Percentiles rank a stretch among this genome's conserved stretches.
Evolutionary conservation across 441 rosid species (phyloP).

Genomic region (Viola pubescens): DNA sequence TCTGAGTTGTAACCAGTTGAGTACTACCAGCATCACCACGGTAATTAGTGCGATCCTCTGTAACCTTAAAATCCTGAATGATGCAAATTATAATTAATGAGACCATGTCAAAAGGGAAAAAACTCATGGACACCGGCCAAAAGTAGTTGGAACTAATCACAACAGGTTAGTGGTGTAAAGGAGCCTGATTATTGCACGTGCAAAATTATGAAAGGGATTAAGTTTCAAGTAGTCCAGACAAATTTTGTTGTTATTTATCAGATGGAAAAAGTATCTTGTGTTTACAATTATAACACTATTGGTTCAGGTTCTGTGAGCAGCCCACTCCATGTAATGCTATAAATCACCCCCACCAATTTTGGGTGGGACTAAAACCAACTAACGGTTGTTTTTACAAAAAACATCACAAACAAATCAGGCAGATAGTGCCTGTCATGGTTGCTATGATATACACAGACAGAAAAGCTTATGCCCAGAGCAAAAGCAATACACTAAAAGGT

Average conservation of each 20-base stretch:
- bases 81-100: slow-evolving; percentile 17
- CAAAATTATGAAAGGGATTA: not conserved
- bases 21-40: slow-evolving; percentile 30
- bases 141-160: not conserved
- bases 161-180: not conserved
- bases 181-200: not conserved
- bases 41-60: slow-evolving; percentile 26
- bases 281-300: not conserved
- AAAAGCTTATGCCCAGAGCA: too few species aligned
- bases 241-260: not conserved
- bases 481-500: not conserved
- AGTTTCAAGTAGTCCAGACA: not conserved
- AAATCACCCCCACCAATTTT: not conserved
- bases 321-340: not conserved
- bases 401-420: too few species aligned
- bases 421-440: too few species aligned
- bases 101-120: slow-evolving; percentile 4
- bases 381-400: not conserved
- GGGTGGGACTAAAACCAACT: not conserved
- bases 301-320: not conserved
- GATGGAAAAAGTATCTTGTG: not conserved
- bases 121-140: not conserved
- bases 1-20: slow-evolving; percentile 47
- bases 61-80: slow-evolving; percentile 41
- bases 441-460: too few species aligned